A percentile compares a stretch with the other conserved stretches of the same genome.
phyloP scores from a whole-genome alignment of 1,284 basidiomycete genomes.

The Irpex lacteus region DNA sequence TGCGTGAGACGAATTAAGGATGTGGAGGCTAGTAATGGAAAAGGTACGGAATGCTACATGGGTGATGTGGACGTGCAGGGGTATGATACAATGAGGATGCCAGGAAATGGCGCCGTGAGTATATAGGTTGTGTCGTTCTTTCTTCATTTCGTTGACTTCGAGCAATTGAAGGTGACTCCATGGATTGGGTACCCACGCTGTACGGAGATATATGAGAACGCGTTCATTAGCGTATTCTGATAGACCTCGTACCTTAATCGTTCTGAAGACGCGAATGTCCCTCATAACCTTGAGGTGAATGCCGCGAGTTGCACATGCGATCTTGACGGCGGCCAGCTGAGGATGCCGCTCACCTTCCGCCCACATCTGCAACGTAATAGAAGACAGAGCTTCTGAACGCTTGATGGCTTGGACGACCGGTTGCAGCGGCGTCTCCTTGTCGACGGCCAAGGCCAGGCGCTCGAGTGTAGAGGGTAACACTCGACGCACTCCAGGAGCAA shows the following conservation, averaged over 20 bases:
- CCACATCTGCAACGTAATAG: slow-evolving; percentile 28
- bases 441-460: slow-evolving; percentile 57
- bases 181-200: slow-evolving; percentile 3
- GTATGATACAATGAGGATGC: slow-evolving; percentile 7
- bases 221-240: neutral
- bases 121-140: neutral
- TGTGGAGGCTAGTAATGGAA: neutral
- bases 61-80: neutral
- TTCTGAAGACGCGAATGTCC: slow-evolving; percentile 26
- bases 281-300: slow-evolving; percentile 23
- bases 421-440: slow-evolving; percentile 50
- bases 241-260: slow-evolving; percentile 3
- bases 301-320: slow-evolving; percentile 27
- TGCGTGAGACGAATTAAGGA: neutral
- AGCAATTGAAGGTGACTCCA: neutral
- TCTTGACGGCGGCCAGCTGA: slow-evolving; percentile 22
- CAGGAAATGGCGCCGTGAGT: neutral
- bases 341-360: slow-evolving; percentile 24
- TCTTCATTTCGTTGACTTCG: slow-evolving; percentile 2
- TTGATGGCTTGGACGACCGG: slow-evolving; percentile 38
- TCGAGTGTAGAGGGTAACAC: slow-evolving; percentile 46
- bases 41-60: neutral
- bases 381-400: slow-evolving; percentile 20
- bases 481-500: slow-evolving; percentile 43
- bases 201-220: neutral